phyloP scores from a whole-genome alignment of 768 basidiomycete genomes.

The Suillus subluteus region DNA sequence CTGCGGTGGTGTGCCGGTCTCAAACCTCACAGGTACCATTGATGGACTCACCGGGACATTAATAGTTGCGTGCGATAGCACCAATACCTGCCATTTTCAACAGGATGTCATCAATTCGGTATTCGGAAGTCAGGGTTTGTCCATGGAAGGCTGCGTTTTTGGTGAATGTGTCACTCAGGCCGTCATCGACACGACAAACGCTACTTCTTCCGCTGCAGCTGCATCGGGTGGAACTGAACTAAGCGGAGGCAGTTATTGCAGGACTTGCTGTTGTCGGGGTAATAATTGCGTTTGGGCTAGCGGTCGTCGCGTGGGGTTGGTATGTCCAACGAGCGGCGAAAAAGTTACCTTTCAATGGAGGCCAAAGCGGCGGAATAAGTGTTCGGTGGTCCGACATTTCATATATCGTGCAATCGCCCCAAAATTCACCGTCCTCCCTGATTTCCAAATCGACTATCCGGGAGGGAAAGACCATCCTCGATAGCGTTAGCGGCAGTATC shows the following conservation, averaged over 20 bases:
- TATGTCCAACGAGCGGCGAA: slow-evolving; percentile 65
- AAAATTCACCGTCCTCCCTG: not conserved
- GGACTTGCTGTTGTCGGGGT: slow-evolving; percentile 85
- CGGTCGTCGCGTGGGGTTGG: slow-evolving; percentile 65
- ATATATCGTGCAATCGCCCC: slow-evolving; percentile 55
- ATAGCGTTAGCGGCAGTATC: slow-evolving; percentile 71
- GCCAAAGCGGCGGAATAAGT: slow-evolving; percentile 54
- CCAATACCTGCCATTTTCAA: slow-evolving; percentile 74
- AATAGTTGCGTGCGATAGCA: slow-evolving; percentile 65
- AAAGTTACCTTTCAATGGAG: slow-evolving; percentile 41
- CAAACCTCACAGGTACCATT: slow-evolving; percentile 64
- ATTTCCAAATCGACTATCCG: not conserved
- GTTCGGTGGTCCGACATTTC: slow-evolving; percentile 72
- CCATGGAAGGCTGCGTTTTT: slow-evolving; percentile 72
- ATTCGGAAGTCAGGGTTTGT: slow-evolving; percentile 77
- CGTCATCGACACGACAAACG: slow-evolving; percentile 64
- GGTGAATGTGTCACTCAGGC: slow-evolving; percentile 89
- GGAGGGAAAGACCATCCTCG: slow-evolving; percentile 63
- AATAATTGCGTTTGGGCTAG: slow-evolving; percentile 59
- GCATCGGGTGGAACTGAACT: slow-evolving; percentile 48
- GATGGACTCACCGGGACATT: slow-evolving; percentile 67
- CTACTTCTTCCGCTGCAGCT: slow-evolving; percentile 35
- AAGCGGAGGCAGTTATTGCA: slow-evolving; percentile 84
- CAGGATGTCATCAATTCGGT: slow-evolving; percentile 66
- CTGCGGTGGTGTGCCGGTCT: slow-evolving; percentile 58